phyloP scores from a whole-genome alignment of 371 early-diverging fungal genomes.

The Cokeromyces recurvatus region DNA sequence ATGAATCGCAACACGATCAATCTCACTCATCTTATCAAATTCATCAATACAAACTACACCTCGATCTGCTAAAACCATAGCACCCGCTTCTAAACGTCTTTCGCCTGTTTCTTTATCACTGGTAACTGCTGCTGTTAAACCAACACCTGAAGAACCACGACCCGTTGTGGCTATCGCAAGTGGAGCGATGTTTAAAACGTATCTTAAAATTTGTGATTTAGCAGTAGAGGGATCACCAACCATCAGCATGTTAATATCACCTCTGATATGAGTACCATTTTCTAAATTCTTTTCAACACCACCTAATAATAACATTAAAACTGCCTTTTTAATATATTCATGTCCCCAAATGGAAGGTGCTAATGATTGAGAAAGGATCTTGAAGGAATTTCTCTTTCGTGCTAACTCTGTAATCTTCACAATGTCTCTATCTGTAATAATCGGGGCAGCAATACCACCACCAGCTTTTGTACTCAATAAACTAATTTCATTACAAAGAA shows the following conservation, averaged over 20 bases:
- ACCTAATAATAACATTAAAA: conserved; percentile 91
- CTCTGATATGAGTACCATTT: conserved; percentile 95
- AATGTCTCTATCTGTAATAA: conserved; percentile 77
- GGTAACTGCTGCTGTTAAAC: conserved; percentile 95
- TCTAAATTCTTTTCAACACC: conserved; percentile 94
- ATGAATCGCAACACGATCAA: conserved; percentile 99
- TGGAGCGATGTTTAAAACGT: conserved; percentile 87
- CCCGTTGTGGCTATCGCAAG: conserved; percentile 95
- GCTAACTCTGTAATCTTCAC: conserved; percentile 79
- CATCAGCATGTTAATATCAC: conserved; percentile 96
- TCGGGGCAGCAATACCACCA: conserved; percentile 52
- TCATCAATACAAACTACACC: conserved; percentile 99
- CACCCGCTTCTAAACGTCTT: conserved; percentile 96
- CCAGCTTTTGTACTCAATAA: conserved; percentile 77
- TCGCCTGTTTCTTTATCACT: conserved; percentile 88
- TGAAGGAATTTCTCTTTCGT: conserved; percentile 69
- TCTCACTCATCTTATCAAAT: conserved; percentile 99
- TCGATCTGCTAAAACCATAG: conserved; percentile 99
- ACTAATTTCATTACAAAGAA: conserved; percentile 89
- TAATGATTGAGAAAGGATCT: conserved; percentile 81
- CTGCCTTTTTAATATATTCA: conserved; percentile 94
- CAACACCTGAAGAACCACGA: conserved; percentile 96
- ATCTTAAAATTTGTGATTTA: conserved; percentile 92
- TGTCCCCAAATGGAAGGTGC: conserved; percentile 99
- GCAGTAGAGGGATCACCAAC: conserved; percentile 98